Conservation (phyloP, 108 stramenopile species). For the Halocafeteria seosinensis region DNA sequence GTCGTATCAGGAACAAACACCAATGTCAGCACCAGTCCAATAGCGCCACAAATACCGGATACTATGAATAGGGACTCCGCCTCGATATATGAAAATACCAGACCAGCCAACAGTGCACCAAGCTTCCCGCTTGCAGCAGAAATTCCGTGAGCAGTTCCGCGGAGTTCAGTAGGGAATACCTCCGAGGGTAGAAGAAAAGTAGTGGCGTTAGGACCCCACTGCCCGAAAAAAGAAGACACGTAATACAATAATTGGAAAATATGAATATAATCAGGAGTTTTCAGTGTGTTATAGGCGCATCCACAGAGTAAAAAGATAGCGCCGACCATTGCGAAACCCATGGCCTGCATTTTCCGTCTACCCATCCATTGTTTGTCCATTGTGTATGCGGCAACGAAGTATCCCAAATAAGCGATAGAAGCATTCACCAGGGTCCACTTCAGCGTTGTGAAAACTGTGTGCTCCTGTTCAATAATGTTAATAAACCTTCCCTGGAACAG, state of each 20-base stretch:
- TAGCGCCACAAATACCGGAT: too few relatives aligned
- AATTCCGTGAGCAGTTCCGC: slow-evolving; percentile 32
- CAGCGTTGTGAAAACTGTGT: not conserved
- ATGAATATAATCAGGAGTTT: not conserved
- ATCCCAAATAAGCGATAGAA: slow-evolving; percentile 28
- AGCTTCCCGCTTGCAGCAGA: slow-evolving; percentile 40
- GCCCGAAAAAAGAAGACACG: slow-evolving; percentile 39
- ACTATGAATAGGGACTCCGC: too few relatives aligned
- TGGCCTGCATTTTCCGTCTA: slow-evolving; percentile 27
- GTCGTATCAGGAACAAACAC: too few relatives aligned
- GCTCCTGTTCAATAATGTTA: not conserved
- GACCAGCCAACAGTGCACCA: slow-evolving; percentile 12
- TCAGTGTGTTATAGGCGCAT: not conserved
- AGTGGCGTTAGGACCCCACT: slow-evolving; percentile 41
- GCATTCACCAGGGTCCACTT: slow-evolving; percentile 17
- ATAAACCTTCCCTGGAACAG: slow-evolving; percentile 14
- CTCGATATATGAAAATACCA: too few relatives aligned
- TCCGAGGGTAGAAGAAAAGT: slow-evolving; percentile 46
- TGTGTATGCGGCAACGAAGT: slow-evolving; percentile 25
- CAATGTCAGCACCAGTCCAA: too few relatives aligned
- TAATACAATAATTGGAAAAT: slow-evolving; percentile 11
- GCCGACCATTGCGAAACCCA: slow-evolving; percentile 18
- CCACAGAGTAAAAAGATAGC: slow-evolving; percentile 10
- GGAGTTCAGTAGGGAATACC: slow-evolving; percentile 32
- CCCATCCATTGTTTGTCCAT: slow-evolving; percentile 30